Percentiles rank a stretch among this genome's conserved stretches.
Evolutionary conservation across 176 grass and related monocot species (phyloP).

Genomic region (Oryza meridionalis): DNA sequence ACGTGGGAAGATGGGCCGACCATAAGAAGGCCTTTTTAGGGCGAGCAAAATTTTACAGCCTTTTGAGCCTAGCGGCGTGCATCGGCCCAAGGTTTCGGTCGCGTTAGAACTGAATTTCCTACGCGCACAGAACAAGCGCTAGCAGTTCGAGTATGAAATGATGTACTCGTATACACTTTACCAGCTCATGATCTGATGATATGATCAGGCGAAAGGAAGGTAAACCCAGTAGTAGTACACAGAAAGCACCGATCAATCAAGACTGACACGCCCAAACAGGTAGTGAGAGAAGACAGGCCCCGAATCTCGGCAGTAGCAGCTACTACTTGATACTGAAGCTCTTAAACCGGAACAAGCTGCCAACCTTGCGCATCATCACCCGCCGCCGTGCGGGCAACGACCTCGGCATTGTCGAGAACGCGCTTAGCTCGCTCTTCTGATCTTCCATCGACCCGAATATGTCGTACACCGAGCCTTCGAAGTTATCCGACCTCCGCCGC

Average conservation of each 20-base stretch:
- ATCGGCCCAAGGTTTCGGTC: too few relatives aligned
- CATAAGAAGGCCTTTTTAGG: too few relatives aligned
- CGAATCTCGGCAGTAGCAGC: neutral
- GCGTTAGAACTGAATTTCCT: neutral
- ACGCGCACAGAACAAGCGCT: too few relatives aligned
- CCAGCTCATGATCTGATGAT: neutral
- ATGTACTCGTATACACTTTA: too few relatives aligned
- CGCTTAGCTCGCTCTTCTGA: constrained; percentile 37
- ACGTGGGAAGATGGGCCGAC: too few relatives aligned
- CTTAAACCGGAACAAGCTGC: constrained; percentile 73
- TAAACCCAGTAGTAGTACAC: neutral
- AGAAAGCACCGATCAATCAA: neutral
- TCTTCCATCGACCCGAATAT: constrained; percentile 54
- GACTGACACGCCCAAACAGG: neutral
- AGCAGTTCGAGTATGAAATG: too few relatives aligned
- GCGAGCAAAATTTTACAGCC: too few relatives aligned
- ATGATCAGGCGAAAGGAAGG: too few relatives aligned
- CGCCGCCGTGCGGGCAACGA: constrained; percentile 34
- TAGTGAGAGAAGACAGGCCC: neutral
- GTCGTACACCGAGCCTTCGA: constrained; percentile 66
- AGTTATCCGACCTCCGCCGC: constrained; percentile 49
- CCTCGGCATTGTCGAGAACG: constrained; percentile 50
- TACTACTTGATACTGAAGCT: constrained; percentile 67
- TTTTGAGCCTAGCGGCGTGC: too few relatives aligned
- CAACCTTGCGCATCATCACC: constrained; percentile 58